These are phyloP conservation scores for Aureobasidium sp. DNA, from an alignment of 2,329 filamentous ascomycete species.

Conservation along the genomic window DNA sequence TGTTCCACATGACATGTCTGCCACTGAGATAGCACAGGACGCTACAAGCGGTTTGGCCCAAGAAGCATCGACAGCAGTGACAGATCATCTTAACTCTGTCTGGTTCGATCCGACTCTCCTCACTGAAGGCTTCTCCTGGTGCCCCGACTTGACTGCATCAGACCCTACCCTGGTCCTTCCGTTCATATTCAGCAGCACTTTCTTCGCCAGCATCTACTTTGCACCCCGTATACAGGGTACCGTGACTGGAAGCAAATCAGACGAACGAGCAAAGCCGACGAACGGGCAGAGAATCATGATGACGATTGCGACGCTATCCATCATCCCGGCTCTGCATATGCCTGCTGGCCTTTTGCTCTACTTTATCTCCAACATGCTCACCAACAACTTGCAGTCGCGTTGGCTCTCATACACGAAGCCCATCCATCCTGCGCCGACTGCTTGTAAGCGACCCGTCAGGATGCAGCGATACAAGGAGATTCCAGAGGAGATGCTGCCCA, in stretches of 20 bases:
- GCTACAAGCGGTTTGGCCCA: neutral
- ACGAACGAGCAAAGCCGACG: constrained; percentile 6
- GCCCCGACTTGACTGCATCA: constrained; percentile 47
- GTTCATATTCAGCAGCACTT: constrained; percentile 40
- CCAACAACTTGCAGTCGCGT: constrained; percentile 19
- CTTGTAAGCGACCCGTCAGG: constrained; percentile 24
- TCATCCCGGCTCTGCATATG: constrained; percentile 29
- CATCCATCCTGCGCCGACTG: constrained; percentile 20
- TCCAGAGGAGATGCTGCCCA: constrained; percentile 1
- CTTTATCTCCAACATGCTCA: constrained; percentile 22
- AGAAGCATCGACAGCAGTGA: neutral
- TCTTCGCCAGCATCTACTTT: constrained; percentile 42
- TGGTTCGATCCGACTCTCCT: constrained; percentile 46
- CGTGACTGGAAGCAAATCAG: neutral
- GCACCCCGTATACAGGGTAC: constrained; percentile 12
- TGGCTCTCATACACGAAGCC: constrained; percentile 26
- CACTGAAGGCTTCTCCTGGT: constrained; percentile 55
- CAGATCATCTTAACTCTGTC: neutral
- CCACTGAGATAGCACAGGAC: neutral
- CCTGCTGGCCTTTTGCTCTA: constrained; percentile 39
- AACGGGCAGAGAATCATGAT: constrained; percentile 23
- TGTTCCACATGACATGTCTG: neutral
- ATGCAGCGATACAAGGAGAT: constrained; percentile 12
- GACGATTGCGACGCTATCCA: constrained; percentile 28
- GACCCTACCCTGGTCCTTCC: constrained; percentile 48